phyloP scores from a whole-genome alignment of 1,284 basidiomycete species.

The Xerocomus minutiporus region DNA sequence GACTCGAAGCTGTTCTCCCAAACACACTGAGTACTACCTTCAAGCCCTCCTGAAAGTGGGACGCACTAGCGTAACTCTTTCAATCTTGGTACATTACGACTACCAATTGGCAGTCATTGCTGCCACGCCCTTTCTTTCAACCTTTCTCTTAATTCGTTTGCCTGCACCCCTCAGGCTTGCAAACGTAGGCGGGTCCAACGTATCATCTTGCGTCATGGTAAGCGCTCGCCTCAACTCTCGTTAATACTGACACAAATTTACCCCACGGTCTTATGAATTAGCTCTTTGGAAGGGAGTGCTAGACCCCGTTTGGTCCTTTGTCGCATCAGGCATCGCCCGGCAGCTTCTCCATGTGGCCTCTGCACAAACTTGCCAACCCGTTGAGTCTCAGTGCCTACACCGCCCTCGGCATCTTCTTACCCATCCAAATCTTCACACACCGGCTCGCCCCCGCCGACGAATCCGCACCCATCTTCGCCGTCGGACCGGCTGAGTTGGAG shows the following conservation, averaged over 20 bases:
- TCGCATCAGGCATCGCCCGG: no score
- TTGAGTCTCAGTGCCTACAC: constrained; percentile 57
- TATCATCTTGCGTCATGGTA: constrained; percentile 70
- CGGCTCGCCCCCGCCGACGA: constrained; percentile 42
- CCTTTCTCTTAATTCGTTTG: constrained; percentile 63
- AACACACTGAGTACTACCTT: no score
- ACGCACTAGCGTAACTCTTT: no score
- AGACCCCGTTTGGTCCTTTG: constrained; percentile 47
- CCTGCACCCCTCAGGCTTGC: constrained; percentile 58
- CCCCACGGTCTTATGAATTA: constrained; percentile 25
- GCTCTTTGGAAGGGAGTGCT: constrained; percentile 74
- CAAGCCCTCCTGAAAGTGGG: no score
- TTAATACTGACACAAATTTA: no score
- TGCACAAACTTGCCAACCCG: constrained; percentile 41
- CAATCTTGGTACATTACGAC: no score
- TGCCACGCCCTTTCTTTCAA: constrained; percentile 54
- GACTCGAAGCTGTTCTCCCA: no score
- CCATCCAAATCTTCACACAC: constrained; percentile 61
- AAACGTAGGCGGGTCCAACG: constrained; percentile 58
- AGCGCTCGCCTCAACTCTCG: not conserved
- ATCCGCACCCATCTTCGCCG: constrained; percentile 44
- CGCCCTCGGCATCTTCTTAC: constrained; percentile 48
- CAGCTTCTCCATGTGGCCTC: constrained; percentile 21
- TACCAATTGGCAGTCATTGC: no score
- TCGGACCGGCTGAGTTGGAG: constrained; percentile 70